A percentile compares a stretch with the other conserved stretches of the same genome.
Conservation (phyloP, 2,329 filamentous ascomycete genomes). For the Fonsecaea monophora region DNA sequence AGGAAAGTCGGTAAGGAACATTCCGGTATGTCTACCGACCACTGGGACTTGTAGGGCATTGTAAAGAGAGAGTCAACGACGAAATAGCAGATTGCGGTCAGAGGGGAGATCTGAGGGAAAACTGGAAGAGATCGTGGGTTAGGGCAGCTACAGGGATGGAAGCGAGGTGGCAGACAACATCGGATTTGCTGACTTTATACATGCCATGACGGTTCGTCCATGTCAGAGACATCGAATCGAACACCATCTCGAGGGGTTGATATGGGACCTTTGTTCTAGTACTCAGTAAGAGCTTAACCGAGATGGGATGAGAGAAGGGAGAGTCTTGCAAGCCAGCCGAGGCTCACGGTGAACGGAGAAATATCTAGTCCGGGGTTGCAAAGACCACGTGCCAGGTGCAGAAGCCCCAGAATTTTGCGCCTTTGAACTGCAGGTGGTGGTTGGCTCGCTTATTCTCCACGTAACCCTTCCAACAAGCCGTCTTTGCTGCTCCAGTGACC, state of each 20-base stretch:
- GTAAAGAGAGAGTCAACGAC: constrained; percentile 25
- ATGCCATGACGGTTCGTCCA: not conserved
- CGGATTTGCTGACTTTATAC: not conserved
- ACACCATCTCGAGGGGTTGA: not conserved
- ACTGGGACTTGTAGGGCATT: constrained; percentile 58
- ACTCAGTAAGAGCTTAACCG: not conserved
- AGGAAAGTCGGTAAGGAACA: constrained; percentile 55
- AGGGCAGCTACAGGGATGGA: not conserved
- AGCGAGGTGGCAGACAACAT: not conserved
- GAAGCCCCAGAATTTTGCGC: not conserved
- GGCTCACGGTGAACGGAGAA: not conserved
- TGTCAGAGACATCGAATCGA: not conserved
- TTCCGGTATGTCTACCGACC: constrained; percentile 49
- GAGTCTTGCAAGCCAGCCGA: not conserved
- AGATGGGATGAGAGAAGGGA: not conserved
- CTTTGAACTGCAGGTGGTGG: too few species aligned
- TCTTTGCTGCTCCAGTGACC: too few species aligned
- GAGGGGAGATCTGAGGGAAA: not conserved
- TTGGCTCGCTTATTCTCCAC: too few species aligned
- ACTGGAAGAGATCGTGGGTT: not conserved
- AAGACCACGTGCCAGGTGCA: not conserved
- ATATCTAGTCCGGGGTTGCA: not conserved
- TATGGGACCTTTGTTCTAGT: not conserved
- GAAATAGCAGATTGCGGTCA: not conserved
- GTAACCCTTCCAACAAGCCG: too few species aligned